A percentile compares a stretch with the other conserved stretches of the same genome.
These are phyloP conservation scores for Solanum peruvianum DNA, from an alignment of 257 asterid species.

Conservation along the genomic window DNA sequence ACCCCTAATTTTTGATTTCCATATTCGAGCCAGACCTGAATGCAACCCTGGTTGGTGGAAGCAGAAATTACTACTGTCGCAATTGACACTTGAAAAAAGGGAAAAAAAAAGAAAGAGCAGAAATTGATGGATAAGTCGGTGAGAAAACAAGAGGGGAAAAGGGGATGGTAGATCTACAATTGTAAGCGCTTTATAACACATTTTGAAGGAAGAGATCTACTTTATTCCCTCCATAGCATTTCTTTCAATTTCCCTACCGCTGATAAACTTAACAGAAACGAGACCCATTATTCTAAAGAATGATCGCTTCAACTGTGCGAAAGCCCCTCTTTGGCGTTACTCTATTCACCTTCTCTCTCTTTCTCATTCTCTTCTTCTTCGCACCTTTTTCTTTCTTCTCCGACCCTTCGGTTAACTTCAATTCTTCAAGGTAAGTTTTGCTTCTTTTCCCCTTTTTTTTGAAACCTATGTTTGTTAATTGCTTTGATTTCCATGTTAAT, in stretches of 20 bases:
- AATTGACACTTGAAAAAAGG: background rate
- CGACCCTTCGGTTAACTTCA: constrained; percentile 1
- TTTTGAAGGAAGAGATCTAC: background rate
- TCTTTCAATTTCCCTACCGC: background rate
- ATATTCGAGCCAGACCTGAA: background rate
- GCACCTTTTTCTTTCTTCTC: constrained; percentile 42
- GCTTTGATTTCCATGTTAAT: background rate
- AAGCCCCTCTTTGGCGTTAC: constrained; percentile 41
- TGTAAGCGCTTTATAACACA: background rate
- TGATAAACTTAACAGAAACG: background rate
- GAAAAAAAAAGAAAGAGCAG: background rate
- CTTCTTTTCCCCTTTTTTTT: background rate
- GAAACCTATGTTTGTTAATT: background rate
- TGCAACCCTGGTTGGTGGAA: background rate
- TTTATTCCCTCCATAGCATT: background rate
- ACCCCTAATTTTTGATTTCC: background rate
- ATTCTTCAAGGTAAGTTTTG: constrained; percentile 38
- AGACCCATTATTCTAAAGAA: background rate
- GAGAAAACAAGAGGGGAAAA: background rate
- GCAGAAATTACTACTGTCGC: background rate
- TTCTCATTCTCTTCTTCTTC: constrained; percentile 34
- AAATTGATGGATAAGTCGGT: background rate
- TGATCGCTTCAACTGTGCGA: constrained; percentile 45
- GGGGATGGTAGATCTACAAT: background rate
- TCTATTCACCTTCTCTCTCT: constrained; percentile 18